Percentiles rank a stretch among this genome's conserved stretches.
Evolutionary conservation across 2,329 filamentous ascomycete genomes (phyloP).

Genomic region (Chalara sp.): DNA sequence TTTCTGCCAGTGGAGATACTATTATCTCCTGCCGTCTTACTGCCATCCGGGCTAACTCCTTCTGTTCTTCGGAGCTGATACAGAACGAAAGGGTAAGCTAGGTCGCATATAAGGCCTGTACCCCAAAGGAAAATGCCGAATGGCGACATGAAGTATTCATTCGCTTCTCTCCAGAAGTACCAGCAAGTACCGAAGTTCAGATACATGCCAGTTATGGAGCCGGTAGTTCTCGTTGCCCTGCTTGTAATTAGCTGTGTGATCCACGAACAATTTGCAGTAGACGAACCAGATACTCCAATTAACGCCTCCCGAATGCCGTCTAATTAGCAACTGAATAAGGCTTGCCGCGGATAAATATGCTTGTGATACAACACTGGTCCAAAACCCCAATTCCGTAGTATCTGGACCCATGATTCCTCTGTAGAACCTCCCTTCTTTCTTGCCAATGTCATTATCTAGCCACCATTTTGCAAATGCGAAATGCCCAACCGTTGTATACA

Average conservation of each 20-base stretch:
- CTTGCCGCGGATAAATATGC: conserved; percentile 42
- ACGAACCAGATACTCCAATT: conserved; percentile 43
- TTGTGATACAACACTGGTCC: conserved; percentile 11
- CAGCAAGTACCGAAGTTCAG: conserved; percentile 35
- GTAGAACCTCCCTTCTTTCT: conserved; percentile 29
- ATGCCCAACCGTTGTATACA: conserved; percentile 32
- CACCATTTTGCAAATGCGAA: conserved; percentile 41
- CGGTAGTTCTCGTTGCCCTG: conserved; percentile 38
- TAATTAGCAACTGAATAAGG: conserved; percentile 35
- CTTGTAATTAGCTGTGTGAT: background rate
- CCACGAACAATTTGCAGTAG: background rate
- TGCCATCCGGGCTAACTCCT: conserved; percentile 31
- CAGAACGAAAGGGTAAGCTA: conserved; percentile 38
- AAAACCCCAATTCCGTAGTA: conserved; percentile 35
- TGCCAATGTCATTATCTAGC: conserved; percentile 40
- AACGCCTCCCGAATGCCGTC: conserved; percentile 41
- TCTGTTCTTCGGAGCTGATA: conserved; percentile 34
- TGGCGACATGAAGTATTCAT: conserved; percentile 39
- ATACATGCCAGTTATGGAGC: conserved; percentile 36
- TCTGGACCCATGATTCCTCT: conserved; percentile 36
- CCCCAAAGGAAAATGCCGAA: conserved; percentile 36
- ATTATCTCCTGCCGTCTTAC: conserved; percentile 8
- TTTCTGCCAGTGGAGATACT: no score
- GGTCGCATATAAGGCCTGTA: conserved; percentile 34
- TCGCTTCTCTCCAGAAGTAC: conserved; percentile 45